These are phyloP conservation scores for Colletotrichum sidae DNA, from an alignment of 2,329 filamentous ascomycete species.

Conservation along the genomic window DNA sequence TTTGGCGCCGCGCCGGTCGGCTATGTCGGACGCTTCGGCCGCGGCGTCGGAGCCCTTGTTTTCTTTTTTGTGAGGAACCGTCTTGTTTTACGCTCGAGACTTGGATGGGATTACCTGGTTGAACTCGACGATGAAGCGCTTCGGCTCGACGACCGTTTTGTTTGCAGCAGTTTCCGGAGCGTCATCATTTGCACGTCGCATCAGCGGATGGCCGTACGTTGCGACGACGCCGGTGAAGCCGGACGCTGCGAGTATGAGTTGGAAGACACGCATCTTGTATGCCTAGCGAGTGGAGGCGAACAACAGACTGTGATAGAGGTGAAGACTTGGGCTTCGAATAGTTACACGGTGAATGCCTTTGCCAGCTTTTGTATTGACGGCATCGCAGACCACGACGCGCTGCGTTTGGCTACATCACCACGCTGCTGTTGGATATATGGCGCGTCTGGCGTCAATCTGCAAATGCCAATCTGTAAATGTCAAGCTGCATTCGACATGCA, in stretches of 20 bases:
- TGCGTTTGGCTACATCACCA: no score
- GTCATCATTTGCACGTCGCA: conserved; percentile 27
- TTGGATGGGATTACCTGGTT: not conserved
- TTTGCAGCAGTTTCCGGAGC: conserved; percentile 19
- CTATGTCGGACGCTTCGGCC: conserved; percentile 9
- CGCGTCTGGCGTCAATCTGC: conserved; percentile 13
- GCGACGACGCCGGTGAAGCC: conserved; percentile 14
- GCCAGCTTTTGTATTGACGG: no score
- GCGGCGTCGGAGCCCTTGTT: conserved; percentile 17
- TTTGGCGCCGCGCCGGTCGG: conserved; percentile 21
- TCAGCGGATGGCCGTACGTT: conserved; percentile 2
- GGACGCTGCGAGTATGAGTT: conserved; percentile 17
- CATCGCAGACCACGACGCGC: no score
- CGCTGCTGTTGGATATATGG: not conserved
- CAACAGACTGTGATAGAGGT: not conserved
- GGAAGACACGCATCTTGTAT: conserved; percentile 14
- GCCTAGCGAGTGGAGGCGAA: not conserved
- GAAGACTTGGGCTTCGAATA: no score
- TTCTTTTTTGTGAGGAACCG: conserved; percentile 3
- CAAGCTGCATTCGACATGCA: conserved; percentile 3
- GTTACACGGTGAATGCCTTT: no score
- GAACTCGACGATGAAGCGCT: conserved; percentile 36
- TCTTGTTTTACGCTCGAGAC: no score
- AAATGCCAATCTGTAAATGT: conserved; percentile 1
- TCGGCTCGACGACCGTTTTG: conserved; percentile 24